phyloP scores from a whole-genome alignment of 208 protist species.

The Acanthamoeba royreba region DNA sequence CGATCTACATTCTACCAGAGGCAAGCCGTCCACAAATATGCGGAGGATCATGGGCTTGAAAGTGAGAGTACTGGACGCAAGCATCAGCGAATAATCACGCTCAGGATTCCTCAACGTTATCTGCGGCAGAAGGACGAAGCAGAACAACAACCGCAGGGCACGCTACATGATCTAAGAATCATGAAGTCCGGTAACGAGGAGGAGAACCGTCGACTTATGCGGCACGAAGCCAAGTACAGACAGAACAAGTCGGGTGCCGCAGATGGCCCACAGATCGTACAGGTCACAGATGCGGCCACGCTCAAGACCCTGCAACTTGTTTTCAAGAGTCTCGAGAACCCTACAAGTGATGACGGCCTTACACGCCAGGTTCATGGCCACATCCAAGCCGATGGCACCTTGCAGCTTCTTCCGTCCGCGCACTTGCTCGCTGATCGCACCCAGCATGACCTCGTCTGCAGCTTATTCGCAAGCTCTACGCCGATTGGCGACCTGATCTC shows the following conservation, averaged over 20 bases:
- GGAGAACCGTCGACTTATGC: constrained; percentile 5
- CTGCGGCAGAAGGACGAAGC: not conserved
- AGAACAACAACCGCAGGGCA: not conserved
- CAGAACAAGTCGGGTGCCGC: not conserved
- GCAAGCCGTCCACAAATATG: constrained; percentile 21
- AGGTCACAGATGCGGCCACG: not conserved
- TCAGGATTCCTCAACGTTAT: not conserved
- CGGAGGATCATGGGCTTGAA: constrained; percentile 4
- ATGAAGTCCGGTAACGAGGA: constrained; percentile 43
- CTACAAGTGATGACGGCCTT: not conserved
- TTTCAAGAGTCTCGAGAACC: not conserved
- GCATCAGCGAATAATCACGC: not conserved
- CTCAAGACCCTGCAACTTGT: constrained; percentile 18
- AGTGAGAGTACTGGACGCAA: constrained; percentile 6
- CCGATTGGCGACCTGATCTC: not conserved
- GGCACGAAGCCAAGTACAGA: not conserved
- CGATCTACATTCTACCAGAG: too few relatives aligned
- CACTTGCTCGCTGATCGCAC: not conserved
- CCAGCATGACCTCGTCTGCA: not conserved
- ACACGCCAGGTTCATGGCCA: not conserved
- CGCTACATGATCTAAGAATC: not conserved
- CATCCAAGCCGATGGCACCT: not conserved
- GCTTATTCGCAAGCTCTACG: not conserved
- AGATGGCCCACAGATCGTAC: not conserved
- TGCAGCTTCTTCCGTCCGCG: not conserved